Base-by-base conservation (phyloP, 176 grass and related monocot genomes). In the Musa itinerans region DNA sequence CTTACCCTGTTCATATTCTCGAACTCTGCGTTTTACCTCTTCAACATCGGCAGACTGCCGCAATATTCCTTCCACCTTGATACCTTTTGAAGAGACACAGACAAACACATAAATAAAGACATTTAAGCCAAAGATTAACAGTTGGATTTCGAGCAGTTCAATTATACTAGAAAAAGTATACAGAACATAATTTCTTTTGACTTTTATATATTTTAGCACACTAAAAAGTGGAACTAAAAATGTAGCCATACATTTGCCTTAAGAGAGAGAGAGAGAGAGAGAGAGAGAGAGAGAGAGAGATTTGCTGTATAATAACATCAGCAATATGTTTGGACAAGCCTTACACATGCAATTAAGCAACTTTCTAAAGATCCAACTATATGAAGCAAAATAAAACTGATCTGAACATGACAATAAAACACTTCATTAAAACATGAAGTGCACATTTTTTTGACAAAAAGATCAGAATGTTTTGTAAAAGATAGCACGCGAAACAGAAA, bases 31-130 rank as follows among this genome's bases (percentile, higher is more conserved):
- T 75, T 94, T 88, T 72, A 99, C 95, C 87, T 99, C 95, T 99
- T 99, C 95, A 79, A 99, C 95, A 78, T 99, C 95, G 85, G 95
- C 95, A 81, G 95, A 99, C 75, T 99, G 90, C 43, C 95, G 85
- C 58, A 99, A 84, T 57, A 99, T 84, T 52, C 95, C 95, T 91
- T 99, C 95, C 78, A 94, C 88, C 76, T 99, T 99, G 68, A 86
- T 71, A 75, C 95, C 95, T 99, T 50, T 65, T 34, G 9, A 81
- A 49, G 87, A n/a, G 59, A 49, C 76, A 51, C 58, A 63, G 15
- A 49, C 29, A 49, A 27, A 69, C 13, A 52, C 27, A 75, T 57
- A 56, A 73, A 9, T 43, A 49, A 17, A 11, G 9, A 10, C 26
- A 5, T 61, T n/a, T 51, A 72, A 52, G 69, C 49, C 21, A 19